Evolutionary conservation across 306 rosid species (phyloP).

Genomic region (Lathyrus oleraceus): DNA sequence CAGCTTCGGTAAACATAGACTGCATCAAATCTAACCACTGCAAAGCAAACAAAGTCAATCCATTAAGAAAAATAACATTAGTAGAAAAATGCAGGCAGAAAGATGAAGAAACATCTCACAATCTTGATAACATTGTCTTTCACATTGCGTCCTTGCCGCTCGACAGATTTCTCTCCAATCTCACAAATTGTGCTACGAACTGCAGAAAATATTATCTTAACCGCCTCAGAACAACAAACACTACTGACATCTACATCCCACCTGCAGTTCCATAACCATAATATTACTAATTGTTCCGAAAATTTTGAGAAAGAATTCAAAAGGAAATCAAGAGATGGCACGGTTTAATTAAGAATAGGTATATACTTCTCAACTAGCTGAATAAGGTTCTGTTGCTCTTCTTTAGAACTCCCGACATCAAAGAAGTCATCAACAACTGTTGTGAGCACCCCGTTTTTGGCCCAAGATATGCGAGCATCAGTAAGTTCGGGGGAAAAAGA

Average conservation of each 20-base stretch:
- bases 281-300: constrained; percentile 4
- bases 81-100: constrained; percentile 25
- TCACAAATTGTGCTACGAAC: constrained; percentile 60
- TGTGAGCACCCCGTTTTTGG: constrained; percentile 72
- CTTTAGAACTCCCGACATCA: constrained; percentile 70
- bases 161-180: constrained; percentile 57
- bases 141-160: constrained; percentile 61
- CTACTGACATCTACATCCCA: constrained; percentile 67
- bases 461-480: constrained; percentile 84
- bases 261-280: constrained; percentile 47
- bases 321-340: constrained; percentile 21
- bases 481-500: constrained; percentile 59
- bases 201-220: constrained; percentile 71
- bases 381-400: constrained; percentile 69
- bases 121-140: constrained; percentile 52
- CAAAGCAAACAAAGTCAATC: constrained; percentile 29
- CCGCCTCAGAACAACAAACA: constrained; percentile 66
- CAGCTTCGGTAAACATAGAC: constrained; percentile 73
- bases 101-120: constrained; percentile 51
- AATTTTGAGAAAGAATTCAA: not conserved
- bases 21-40: constrained; percentile 77
- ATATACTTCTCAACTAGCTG: constrained; percentile 69
- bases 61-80: constrained; percentile 14
- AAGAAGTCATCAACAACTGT: constrained; percentile 91
- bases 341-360: constrained; percentile 19